These are phyloP conservation scores for Colletotrichum cordylinicola DNA, from an alignment of 2,329 filamentous ascomycete species.

Conservation along the genomic window DNA sequence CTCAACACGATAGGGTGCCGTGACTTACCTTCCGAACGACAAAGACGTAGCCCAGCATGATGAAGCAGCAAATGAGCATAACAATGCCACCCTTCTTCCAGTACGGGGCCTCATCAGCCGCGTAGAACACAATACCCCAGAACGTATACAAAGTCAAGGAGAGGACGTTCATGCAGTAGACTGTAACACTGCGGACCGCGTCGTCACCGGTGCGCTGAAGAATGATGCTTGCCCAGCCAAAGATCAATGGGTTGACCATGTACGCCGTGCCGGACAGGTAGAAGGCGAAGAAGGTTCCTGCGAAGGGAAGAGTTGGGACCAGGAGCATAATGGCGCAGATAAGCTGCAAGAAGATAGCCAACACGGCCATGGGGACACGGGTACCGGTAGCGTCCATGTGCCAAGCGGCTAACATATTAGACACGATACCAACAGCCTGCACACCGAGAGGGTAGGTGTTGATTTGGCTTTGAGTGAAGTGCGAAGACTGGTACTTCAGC, in stretches of 20 bases:
- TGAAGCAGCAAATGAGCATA: slow-evolving; percentile 30
- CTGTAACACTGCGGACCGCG: slow-evolving; percentile 38
- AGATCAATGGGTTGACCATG: slow-evolving; percentile 44
- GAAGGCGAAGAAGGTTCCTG: slow-evolving; percentile 33
- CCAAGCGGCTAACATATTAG: slow-evolving; percentile 38
- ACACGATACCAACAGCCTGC: slow-evolving; percentile 35
- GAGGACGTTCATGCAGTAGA: slow-evolving; percentile 43
- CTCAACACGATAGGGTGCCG: not conserved
- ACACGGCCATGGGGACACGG: slow-evolving; percentile 37
- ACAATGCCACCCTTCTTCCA: slow-evolving; percentile 41
- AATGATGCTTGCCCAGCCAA: slow-evolving; percentile 44
- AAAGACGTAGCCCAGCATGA: slow-evolving; percentile 18
- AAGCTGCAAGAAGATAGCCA: slow-evolving; percentile 37
- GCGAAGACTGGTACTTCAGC: slow-evolving; percentile 28
- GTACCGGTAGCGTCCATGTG: slow-evolving; percentile 41
- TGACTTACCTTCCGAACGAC: slow-evolving; percentile 15
- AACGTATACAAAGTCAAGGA: slow-evolving; percentile 43
- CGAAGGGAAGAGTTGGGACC: slow-evolving; percentile 31
- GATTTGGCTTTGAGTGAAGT: slow-evolving; percentile 35
- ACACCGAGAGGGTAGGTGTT: slow-evolving; percentile 44
- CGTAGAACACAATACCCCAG: slow-evolving; percentile 43
- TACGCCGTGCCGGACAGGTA: slow-evolving; percentile 44
- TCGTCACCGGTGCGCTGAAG: slow-evolving; percentile 41
- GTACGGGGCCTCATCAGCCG: slow-evolving; percentile 39
- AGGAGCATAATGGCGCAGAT: slow-evolving; percentile 38